Conservation (phyloP, 2,329 filamentous ascomycete species). For the Pestalotiopsis sp. region DNA sequence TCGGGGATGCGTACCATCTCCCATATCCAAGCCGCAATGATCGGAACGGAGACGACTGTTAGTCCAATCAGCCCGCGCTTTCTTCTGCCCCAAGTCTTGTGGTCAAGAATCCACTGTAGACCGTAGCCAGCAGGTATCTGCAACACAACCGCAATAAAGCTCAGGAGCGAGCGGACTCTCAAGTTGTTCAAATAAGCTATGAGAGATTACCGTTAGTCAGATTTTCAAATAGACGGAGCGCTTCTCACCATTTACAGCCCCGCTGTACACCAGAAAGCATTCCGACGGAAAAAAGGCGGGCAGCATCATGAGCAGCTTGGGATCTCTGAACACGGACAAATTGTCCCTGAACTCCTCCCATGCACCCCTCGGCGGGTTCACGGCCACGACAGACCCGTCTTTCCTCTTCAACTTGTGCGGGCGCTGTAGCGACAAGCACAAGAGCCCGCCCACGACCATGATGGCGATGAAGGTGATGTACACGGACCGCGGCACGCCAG, state of each 20-base stretch:
- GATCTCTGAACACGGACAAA: constrained; percentile 18
- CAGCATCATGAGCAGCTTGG: constrained; percentile 30
- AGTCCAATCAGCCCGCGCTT: constrained; percentile 25
- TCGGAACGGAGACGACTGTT: constrained; percentile 23
- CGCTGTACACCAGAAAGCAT: constrained; percentile 34
- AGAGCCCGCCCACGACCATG: constrained; percentile 19
- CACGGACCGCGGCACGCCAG: constrained; percentile 23
- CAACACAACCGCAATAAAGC: constrained; percentile 32
- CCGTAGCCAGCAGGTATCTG: constrained; percentile 32
- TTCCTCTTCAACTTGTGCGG: constrained; percentile 26
- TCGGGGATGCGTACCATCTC: constrained; percentile 22
- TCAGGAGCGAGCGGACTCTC: constrained; percentile 23
- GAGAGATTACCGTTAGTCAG: neutral
- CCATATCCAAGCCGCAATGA: constrained; percentile 31
- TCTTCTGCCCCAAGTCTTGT: constrained; percentile 7
- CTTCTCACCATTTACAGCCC: constrained; percentile 29
- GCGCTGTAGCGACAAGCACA: constrained; percentile 19
- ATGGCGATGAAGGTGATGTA: constrained; percentile 31
- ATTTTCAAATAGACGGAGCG: neutral
- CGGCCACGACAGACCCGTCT: constrained; percentile 30
- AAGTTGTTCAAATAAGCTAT: constrained; percentile 13
- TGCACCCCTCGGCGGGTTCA: constrained; percentile 25
- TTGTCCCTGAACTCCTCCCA: constrained; percentile 32
- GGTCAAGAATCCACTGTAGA: constrained; percentile 24
- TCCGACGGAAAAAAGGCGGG: constrained; percentile 29